These are phyloP conservation scores for Coelastrella sp. DNA, from an alignment of 139 green algal species.

Conservation along the genomic window DNA sequence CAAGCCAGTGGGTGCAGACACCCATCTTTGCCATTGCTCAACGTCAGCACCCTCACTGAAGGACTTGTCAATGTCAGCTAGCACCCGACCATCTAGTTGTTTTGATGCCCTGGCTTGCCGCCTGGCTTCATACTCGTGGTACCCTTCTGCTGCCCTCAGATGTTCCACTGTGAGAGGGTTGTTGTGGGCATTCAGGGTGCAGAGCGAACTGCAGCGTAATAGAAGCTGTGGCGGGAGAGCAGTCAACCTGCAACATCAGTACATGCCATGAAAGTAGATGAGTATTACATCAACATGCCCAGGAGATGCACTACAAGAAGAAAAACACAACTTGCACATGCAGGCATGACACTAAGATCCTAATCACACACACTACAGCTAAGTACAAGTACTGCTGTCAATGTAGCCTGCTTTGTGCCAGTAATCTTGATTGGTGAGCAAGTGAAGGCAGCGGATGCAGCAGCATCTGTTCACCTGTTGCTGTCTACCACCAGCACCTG, in stretches of 20 bases:
- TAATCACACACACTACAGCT: too few species aligned
- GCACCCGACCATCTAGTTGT: slow-evolving; percentile 58
- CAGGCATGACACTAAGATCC: too few species aligned
- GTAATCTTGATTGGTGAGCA: too few species aligned
- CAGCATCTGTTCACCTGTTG: slow-evolving; percentile 31
- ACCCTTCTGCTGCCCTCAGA: slow-evolving; percentile 62
- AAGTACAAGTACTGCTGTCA: too few species aligned
- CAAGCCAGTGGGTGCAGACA: background rate
- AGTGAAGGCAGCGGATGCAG: too few species aligned
- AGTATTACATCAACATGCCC: background rate
- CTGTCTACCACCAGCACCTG: slow-evolving; percentile 33
- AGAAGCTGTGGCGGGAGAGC: slow-evolving; percentile 58
- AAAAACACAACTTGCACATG: too few species aligned
- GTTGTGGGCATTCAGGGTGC: slow-evolving; percentile 61
- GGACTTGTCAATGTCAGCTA: slow-evolving; percentile 36
- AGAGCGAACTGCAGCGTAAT: slow-evolving; percentile 52
- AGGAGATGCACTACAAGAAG: too few species aligned
- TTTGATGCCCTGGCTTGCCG: slow-evolving; percentile 63
- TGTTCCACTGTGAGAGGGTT: slow-evolving; percentile 75
- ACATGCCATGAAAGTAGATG: too few species aligned
- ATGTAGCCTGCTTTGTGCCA: too few species aligned
- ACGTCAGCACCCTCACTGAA: slow-evolving; percentile 50
- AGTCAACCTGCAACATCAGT: slow-evolving; percentile 52
- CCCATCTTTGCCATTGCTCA: slow-evolving; percentile 48
- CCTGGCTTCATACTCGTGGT: slow-evolving; percentile 61